Evolutionary conservation across 306 rosid species (phyloP).

Genomic region (Glycine latifolia): DNA sequence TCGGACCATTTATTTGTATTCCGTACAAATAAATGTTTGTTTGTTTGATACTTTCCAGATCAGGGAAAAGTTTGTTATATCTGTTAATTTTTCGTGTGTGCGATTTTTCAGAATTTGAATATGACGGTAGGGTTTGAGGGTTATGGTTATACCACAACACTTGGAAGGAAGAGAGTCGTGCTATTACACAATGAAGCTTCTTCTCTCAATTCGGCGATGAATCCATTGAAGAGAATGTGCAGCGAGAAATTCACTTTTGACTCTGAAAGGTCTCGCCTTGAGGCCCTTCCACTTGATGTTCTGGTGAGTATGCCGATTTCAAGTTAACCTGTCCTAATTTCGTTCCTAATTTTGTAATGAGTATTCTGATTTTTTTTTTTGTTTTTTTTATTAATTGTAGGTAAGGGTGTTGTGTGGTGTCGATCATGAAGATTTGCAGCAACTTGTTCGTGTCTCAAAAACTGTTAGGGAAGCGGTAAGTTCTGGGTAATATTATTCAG

Average conservation of each 20-base stretch:
- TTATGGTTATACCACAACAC: constrained; percentile 48
- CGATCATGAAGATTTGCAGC: constrained; percentile 77
- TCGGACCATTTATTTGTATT: neutral
- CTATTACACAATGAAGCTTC: constrained; percentile 47
- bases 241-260: constrained; percentile 40
- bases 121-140: constrained; percentile 59
- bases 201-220: neutral
- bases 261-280: constrained; percentile 58
- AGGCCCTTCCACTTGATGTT: constrained; percentile 76
- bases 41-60: constrained; percentile 7
- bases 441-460: constrained; percentile 72
- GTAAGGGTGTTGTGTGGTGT: constrained; percentile 74
- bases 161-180: constrained; percentile 75
- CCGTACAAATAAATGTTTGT: too few relatives aligned
- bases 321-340: neutral
- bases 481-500: neutral
- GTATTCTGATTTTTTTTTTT: neutral
- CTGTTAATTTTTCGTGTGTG: too few relatives aligned
- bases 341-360: too few relatives aligned
- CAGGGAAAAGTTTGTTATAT: neutral
- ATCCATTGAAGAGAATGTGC: constrained; percentile 64
- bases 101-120: constrained; percentile 4
- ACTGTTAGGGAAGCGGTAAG: constrained; percentile 77
- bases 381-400: constrained; percentile 47
- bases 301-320: constrained; percentile 61